Conservation (phyloP, 257 asterid species). For the Gentiana macrophylla region DNA sequence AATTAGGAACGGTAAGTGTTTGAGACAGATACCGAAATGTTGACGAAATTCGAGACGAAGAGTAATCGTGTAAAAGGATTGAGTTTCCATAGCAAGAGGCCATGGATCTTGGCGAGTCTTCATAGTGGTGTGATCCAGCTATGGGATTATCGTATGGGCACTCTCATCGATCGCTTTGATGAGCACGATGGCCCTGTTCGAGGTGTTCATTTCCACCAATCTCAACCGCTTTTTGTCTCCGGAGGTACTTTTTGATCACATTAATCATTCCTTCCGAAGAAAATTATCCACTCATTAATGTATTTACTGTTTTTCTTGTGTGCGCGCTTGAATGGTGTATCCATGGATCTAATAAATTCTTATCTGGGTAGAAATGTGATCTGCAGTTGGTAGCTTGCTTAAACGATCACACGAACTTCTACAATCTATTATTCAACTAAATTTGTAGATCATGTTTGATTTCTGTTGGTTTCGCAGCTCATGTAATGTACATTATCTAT, state of each 20-base stretch:
- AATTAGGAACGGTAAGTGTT: too few species aligned
- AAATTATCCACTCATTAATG: neutral
- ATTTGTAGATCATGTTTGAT: too few species aligned
- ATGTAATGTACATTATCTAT: too few species aligned
- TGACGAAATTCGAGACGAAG: slow-evolving; percentile 94
- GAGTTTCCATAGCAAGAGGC: slow-evolving; percentile 85
- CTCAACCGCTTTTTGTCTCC: slow-evolving; percentile 85
- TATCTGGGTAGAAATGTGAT: too few species aligned
- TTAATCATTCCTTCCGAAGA: neutral
- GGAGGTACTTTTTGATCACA: slow-evolving; percentile 43
- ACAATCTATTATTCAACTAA: too few species aligned
- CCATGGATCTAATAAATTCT: too few species aligned
- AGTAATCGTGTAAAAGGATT: slow-evolving; percentile 91
- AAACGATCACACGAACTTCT: too few species aligned
- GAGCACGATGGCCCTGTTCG: slow-evolving; percentile 93
- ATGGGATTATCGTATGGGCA: slow-evolving; percentile 97
- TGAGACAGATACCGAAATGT: slow-evolving; percentile 25
- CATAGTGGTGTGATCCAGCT: slow-evolving; percentile 97
- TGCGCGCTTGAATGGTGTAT: neutral
- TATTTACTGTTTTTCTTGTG: neutral
- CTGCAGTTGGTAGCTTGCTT: too few species aligned
- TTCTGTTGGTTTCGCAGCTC: too few species aligned
- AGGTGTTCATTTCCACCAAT: slow-evolving; percentile 70
- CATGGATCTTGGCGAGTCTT: slow-evolving; percentile 97
- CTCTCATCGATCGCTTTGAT: slow-evolving; percentile 82